Percentiles rank a stretch among this genome's conserved stretches.
Evolutionary conservation across 129 eudicot genomes (phyloP).

Genomic region (Centrapalus pauciflorus): DNA sequence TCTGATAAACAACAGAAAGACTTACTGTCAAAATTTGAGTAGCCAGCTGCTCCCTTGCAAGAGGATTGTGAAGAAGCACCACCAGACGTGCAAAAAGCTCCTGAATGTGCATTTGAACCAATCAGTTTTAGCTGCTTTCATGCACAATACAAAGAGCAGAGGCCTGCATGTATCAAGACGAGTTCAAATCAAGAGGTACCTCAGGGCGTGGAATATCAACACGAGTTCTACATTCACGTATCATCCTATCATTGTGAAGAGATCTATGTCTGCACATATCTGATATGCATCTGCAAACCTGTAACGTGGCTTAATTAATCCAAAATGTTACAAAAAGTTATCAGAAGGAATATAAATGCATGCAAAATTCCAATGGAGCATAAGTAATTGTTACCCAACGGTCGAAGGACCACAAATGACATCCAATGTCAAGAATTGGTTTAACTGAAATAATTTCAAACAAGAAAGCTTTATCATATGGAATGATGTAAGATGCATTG

Average conservation of each 20-base stretch:
- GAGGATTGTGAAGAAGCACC: slow-evolving; percentile 94
- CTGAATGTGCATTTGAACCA: slow-evolving; percentile 29
- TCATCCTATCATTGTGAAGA: slow-evolving; percentile 48
- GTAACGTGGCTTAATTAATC: slow-evolving; percentile 22
- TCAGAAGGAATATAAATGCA: neutral
- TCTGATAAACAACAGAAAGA: neutral
- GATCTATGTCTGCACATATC: slow-evolving; percentile 83
- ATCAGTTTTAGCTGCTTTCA: neutral
- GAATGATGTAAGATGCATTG: neutral
- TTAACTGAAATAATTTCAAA: neutral
- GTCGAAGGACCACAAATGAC: neutral
- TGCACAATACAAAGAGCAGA: slow-evolving; percentile 3
- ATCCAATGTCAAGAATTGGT: neutral
- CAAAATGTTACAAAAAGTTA: slow-evolving; percentile 1
- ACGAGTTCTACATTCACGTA: slow-evolving; percentile 84
- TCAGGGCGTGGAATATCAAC: slow-evolving; percentile 84
- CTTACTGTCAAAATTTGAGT: slow-evolving; percentile 88
- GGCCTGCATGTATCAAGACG: neutral
- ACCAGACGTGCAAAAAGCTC: slow-evolving; percentile 92
- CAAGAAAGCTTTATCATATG: neutral
- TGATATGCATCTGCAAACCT: slow-evolving; percentile 99
- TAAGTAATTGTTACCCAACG: neutral
- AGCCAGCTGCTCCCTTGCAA: slow-evolving; percentile 88
- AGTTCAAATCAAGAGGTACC: slow-evolving; percentile 49
- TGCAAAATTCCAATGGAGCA: neutral